These are phyloP conservation scores for Chaetomiaceae sp. DNA, from an alignment of 2,329 filamentous ascomycete species.

Conservation along the genomic window DNA sequence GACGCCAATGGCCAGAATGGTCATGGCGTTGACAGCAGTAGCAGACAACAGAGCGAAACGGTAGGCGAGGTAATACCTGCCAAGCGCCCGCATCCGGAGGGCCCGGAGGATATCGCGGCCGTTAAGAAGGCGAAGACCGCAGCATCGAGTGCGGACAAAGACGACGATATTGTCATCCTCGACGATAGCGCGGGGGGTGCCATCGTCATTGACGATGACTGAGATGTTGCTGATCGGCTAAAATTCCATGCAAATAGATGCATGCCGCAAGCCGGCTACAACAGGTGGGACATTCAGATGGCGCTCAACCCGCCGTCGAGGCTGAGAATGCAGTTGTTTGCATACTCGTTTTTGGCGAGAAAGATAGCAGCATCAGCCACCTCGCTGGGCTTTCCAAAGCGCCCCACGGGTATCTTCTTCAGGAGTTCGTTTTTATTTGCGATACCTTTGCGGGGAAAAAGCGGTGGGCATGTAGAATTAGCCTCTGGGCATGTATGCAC, in stretches of 20 bases:
- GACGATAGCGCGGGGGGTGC: constrained; percentile 52
- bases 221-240: constrained; percentile 23
- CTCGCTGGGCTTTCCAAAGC: constrained; percentile 65
- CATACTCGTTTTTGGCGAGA: constrained; percentile 71
- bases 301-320: constrained; percentile 81
- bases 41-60: constrained; percentile 37
- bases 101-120: constrained; percentile 34
- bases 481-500: constrained; percentile 1
- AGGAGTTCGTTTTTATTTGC: constrained; percentile 1
- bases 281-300: constrained; percentile 35
- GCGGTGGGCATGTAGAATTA: constrained; percentile 6
- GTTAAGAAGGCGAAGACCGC: constrained; percentile 48
- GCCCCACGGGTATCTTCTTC: constrained; percentile 55
- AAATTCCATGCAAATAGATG: neutral
- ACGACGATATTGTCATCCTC: constrained; percentile 45
- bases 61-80: constrained; percentile 35
- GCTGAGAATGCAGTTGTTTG: constrained; percentile 82
- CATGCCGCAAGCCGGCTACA: neutral
- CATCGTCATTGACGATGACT: constrained; percentile 65
- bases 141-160: constrained; percentile 29
- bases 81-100: constrained; percentile 47
- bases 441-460: constrained; percentile 6
- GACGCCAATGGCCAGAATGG: constrained; percentile 37
- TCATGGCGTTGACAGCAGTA: constrained; percentile 38
- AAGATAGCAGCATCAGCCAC: constrained; percentile 80